Base-by-base conservation (phyloP, 495 filamentous ascomycete species). In the Aspergillus sclerotioniger region DNA sequence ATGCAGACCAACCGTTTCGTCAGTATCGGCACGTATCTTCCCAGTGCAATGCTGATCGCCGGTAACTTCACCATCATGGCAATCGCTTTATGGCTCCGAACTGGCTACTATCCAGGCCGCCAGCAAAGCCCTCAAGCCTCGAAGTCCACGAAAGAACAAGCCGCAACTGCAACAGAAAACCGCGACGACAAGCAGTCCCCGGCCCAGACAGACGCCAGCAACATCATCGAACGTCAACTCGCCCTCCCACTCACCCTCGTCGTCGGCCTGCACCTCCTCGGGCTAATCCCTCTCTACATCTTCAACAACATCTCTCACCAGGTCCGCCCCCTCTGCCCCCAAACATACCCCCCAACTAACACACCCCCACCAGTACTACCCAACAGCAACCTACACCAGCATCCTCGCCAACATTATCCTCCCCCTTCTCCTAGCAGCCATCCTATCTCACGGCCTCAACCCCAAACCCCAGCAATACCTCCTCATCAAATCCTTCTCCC, bases 11-110 rank as follows among this genome's bases (percentile, higher is more conserved):
- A 94, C 53, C 84, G 92, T 8, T 98, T 98, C 71, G 95, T 98
- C 54, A 97, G 93, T 71, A 98, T 98, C 59, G 94, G 94, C 17
- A 98, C 94, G 1, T 98, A 98, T 65, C 78, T 98, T 6, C 94
- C 95, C 5, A 96, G 91, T 71, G 94, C 92, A 7, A 98, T 98
- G 95, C 73, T 97, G 28, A 82, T 98, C 55, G 95, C 95, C 8
- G 87, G 82, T 20, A 97, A 92, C 68, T 98, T 98, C 61, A 96
- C 90, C 17, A 92, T 98, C 75, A 95, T 90, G 80, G 90, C 93
- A 8, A 94, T 98, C 62, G 86, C 87, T 6, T 74, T 97, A 29
- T 98, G 94, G 94, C 79, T 96, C 49, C 85, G 90, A 67, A 94
- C 88, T 57, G 94, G 92, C 0, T 78, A 73, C 53, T 64, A 58